Evolutionary conservation across 371 early-diverging fungal species (phyloP).

Genomic region (Enterocytospora artemiae): DNA sequence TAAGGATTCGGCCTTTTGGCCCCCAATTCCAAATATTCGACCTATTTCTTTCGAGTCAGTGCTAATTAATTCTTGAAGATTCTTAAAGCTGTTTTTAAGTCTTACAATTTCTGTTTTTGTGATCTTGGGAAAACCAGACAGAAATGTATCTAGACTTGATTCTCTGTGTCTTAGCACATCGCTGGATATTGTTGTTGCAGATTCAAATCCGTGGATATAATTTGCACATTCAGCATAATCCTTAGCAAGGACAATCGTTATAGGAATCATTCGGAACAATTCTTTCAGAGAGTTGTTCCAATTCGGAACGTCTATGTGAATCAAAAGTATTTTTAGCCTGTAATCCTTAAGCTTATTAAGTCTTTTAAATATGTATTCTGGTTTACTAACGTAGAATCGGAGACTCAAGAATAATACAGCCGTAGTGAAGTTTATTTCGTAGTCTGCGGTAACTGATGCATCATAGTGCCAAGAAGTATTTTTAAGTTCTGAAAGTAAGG

Average conservation of each 20-base stretch:
- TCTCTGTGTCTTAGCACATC: constrained; percentile 36
- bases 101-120: constrained; percentile 29
- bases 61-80: constrained; percentile 23
- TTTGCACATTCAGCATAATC: constrained; percentile 45
- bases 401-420: constrained; percentile 49
- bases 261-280: constrained; percentile 16
- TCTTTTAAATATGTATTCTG: constrained; percentile 53
- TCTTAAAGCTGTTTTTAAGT: constrained; percentile 13
- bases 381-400: constrained; percentile 44
- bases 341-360: constrained; percentile 37
- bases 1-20: constrained; percentile 15
- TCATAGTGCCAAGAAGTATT: constrained; percentile 37
- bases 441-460: constrained; percentile 35
- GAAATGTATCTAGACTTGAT: constrained; percentile 27
- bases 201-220: constrained; percentile 44
- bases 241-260: constrained; percentile 37
- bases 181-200: constrained; percentile 17
- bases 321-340: constrained; percentile 38
- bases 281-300: constrained; percentile 24
- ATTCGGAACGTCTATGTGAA: constrained; percentile 41
- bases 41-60: constrained; percentile 13
- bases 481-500: constrained; percentile 34
- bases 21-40: constrained; percentile 26
- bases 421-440: constrained; percentile 38
- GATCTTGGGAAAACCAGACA: constrained; percentile 35